Conservation (phyloP, 73 alveolate genomes). For the Breviolum minutum region DNA sequence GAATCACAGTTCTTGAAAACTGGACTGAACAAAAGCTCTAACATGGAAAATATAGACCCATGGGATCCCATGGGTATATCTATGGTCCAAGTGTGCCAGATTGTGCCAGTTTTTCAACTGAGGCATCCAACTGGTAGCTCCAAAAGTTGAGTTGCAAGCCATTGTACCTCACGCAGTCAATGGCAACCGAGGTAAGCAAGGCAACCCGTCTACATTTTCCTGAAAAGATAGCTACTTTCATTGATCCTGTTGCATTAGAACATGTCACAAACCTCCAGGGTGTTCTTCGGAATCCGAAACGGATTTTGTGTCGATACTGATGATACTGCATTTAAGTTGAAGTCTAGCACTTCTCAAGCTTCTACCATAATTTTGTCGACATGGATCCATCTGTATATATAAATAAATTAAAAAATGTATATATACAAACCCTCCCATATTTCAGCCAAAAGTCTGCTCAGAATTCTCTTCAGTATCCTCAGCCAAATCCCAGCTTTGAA, state of each 20-base stretch:
- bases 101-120: too few species aligned
- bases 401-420: too few species aligned
- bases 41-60: too few species aligned
- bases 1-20: too few species aligned
- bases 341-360: not conserved
- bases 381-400: not conserved
- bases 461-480: constrained; percentile 39
- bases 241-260: too few species aligned
- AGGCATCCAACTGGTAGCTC: constrained; percentile 23
- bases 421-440: not conserved
- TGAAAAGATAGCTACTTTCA: too few species aligned
- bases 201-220: too few species aligned
- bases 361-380: not conserved
- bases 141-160: constrained; percentile 43
- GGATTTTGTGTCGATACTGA: not conserved
- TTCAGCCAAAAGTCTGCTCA: constrained; percentile 28
- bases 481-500: not conserved
- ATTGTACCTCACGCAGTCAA: not conserved
- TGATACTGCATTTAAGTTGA: not conserved
- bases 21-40: too few species aligned
- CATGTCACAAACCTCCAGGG: too few species aligned
- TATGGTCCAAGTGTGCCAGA: too few species aligned
- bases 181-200: not conserved
- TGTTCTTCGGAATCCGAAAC: not conserved
- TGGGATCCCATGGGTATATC: too few species aligned